These are phyloP conservation scores for Diaporthe sp. DNA, from an alignment of 2,329 filamentous ascomycete genomes.

Conservation along the genomic window DNA sequence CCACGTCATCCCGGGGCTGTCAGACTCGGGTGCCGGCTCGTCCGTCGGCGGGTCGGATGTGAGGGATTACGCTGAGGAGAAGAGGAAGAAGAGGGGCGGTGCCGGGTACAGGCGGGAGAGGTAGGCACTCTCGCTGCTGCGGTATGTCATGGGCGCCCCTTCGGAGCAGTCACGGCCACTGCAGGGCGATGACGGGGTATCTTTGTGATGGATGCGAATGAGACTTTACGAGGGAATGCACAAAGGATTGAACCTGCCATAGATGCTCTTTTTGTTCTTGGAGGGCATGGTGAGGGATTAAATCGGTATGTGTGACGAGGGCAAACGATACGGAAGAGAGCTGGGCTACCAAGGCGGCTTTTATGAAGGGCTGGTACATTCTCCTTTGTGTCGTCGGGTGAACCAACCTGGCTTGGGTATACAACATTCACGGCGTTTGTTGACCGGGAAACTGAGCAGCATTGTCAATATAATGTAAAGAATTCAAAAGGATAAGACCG, in stretches of 20 bases:
- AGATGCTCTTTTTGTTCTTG: not conserved
- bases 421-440: constrained; percentile 34
- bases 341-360: not conserved
- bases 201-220: not conserved
- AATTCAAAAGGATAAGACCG: not conserved
- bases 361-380: not conserved
- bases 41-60: constrained; percentile 46
- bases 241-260: not conserved
- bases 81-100: constrained; percentile 55
- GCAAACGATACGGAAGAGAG: not conserved
- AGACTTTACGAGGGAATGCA: constrained; percentile 15
- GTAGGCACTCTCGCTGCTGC: constrained; percentile 33
- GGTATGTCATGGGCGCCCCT: not conserved
- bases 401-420: constrained; percentile 24
- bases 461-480: constrained; percentile 40
- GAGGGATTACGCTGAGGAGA: constrained; percentile 59
- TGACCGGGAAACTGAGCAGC: constrained; percentile 6
- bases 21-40: constrained; percentile 47
- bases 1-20: constrained; percentile 68
- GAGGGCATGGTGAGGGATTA: not conserved
- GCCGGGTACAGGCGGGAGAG: constrained; percentile 48
- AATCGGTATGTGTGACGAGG: not conserved
- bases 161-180: not conserved
- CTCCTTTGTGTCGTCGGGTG: constrained; percentile 20
- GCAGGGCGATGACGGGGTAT: not conserved